phyloP scores from a whole-genome alignment of 1,284 basidiomycete species.

The Psilocybe mexicana region DNA sequence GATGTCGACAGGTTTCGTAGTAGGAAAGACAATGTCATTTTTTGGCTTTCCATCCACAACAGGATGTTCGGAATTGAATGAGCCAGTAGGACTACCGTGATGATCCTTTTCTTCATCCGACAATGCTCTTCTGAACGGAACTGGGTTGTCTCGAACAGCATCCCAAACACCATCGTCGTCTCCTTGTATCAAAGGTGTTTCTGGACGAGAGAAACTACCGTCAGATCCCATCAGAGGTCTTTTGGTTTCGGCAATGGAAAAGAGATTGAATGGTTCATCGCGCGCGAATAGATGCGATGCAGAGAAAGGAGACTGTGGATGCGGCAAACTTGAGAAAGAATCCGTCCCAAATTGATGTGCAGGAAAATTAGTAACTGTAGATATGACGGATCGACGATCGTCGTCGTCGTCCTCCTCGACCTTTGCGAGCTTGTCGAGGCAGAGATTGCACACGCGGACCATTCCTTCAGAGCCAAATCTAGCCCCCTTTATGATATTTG shows the following conservation, averaged over 20 bases:
- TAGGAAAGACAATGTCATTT: conserved; percentile 48
- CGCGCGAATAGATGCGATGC: conserved; percentile 81
- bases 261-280: conserved; percentile 75
- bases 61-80: conserved; percentile 47
- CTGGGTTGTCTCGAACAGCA: conserved; percentile 57
- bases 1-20: conserved; percentile 46
- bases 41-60: conserved; percentile 50
- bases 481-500: conserved; percentile 96
- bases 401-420: conserved; percentile 84
- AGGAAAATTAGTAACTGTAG: conserved; percentile 60
- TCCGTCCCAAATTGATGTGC: conserved; percentile 64
- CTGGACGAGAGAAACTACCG: conserved; percentile 53
- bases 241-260: conserved; percentile 76
- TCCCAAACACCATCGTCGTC: conserved; percentile 49
- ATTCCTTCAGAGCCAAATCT: conserved; percentile 92
- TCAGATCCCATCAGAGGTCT: conserved; percentile 54
- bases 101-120: conserved; percentile 75
- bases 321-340: conserved; percentile 36
- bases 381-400: conserved; percentile 75
- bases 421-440: conserved; percentile 87
- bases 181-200: conserved; percentile 45
- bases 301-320: conserved; percentile 85
- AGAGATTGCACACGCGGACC: conserved; percentile 93
- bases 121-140: conserved; percentile 81
- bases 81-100: conserved; percentile 32